A percentile compares a stretch with the other conserved stretches of the same genome.
These are phyloP conservation scores for Taxawa tesnikishii DNA, from an alignment of 2,329 filamentous ascomycete genomes.

Conservation along the genomic window DNA sequence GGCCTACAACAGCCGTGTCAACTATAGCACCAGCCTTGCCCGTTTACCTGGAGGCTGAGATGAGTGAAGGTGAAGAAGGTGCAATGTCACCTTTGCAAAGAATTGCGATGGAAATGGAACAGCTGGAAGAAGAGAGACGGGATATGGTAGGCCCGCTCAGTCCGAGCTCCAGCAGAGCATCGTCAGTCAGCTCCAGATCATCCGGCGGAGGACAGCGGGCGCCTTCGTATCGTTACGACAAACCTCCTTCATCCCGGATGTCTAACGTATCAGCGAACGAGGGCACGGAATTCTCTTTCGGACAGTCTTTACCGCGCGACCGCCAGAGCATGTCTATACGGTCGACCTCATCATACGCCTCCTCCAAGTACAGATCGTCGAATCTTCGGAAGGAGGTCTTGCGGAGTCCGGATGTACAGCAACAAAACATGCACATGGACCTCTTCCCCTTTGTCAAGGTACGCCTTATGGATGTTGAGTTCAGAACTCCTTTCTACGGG, in stretches of 20 bases:
- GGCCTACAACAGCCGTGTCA: conserved; percentile 18
- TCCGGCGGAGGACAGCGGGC: conserved; percentile 33
- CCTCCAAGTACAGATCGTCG: conserved; percentile 43
- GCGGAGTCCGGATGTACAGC: conserved; percentile 58
- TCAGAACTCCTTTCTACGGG: conserved; percentile 52
- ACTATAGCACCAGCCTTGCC: conserved; percentile 20
- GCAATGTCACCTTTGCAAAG: conserved; percentile 60
- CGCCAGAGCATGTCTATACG: conserved; percentile 26
- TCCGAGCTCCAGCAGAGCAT: conserved; percentile 51
- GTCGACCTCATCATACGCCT: conserved; percentile 39
- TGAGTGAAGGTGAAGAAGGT: conserved; percentile 55
- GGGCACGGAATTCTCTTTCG: conserved; percentile 26
- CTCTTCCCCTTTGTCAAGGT: conserved; percentile 78
- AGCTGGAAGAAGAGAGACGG: conserved; percentile 44
- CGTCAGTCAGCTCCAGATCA: conserved; percentile 48
- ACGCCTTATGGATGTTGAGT: conserved; percentile 70
- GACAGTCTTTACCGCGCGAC: conserved; percentile 13
- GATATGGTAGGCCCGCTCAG: conserved; percentile 56
- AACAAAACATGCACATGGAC: conserved; percentile 49
- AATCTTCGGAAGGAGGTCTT: conserved; percentile 69
- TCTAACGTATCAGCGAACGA: conserved; percentile 19
- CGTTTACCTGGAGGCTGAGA: conserved; percentile 44
- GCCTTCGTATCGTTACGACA: conserved; percentile 33
- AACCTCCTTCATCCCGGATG: conserved; percentile 24
- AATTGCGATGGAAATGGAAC: conserved; percentile 59